phyloP scores from a whole-genome alignment of 768 basidiomycete genomes.

The Mycena indigotica region DNA sequence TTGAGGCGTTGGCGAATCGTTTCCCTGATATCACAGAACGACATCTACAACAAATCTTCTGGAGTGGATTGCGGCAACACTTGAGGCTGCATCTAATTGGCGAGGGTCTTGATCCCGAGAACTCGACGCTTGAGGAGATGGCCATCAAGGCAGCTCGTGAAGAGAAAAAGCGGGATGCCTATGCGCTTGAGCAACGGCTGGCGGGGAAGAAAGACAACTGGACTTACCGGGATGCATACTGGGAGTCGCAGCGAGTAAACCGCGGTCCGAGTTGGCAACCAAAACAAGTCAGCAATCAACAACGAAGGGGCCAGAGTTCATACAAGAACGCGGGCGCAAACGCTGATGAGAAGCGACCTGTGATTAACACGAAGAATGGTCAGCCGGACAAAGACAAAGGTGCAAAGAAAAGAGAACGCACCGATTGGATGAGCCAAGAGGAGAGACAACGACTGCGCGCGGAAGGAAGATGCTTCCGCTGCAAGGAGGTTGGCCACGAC shows the following conservation, averaged over 20 bases:
- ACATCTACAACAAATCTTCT: constrained; percentile 27
- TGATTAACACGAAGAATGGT: too few species aligned
- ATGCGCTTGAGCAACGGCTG: too few species aligned
- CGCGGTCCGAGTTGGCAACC: too few species aligned
- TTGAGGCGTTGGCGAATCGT: constrained; percentile 22
- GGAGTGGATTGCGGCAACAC: constrained; percentile 18
- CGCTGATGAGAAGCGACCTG: too few species aligned
- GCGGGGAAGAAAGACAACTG: too few species aligned
- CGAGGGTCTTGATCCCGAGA: constrained; percentile 21
- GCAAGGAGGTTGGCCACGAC: too few species aligned
- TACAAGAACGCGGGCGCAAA: too few species aligned
- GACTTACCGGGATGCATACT: too few species aligned
- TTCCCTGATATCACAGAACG: constrained; percentile 22
- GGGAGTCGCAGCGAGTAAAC: too few species aligned
- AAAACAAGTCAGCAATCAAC: too few species aligned
- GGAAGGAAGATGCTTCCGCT: constrained; percentile 24
- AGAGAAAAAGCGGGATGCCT: neutral
- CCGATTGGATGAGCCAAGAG: constrained; percentile 10
- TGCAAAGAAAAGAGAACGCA: neutral
- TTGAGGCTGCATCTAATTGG: constrained; percentile 27
- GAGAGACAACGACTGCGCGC: constrained; percentile 15
- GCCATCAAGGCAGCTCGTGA: constrained; percentile 17
- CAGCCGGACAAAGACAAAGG: neutral
- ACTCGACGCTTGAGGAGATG: constrained; percentile 11
- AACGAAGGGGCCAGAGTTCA: too few species aligned